These are phyloP conservation scores for Daedaleopsis sinensis DNA, from an alignment of 768 basidiomycete species.

Conservation along the genomic window DNA sequence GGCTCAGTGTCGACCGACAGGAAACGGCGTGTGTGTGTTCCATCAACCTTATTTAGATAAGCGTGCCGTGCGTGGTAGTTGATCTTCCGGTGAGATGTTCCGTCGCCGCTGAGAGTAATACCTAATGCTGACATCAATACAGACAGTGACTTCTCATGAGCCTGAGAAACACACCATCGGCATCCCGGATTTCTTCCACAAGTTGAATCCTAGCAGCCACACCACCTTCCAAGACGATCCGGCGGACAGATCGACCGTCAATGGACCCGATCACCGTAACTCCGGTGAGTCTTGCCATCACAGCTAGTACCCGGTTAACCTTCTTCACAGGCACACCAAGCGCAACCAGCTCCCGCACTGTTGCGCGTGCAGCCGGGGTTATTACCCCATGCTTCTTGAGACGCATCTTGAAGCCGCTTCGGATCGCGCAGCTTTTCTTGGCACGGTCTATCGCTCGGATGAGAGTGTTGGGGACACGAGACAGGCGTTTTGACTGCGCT, in stretches of 20 bases:
- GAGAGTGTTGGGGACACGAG: too few relatives aligned
- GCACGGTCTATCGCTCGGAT: too few relatives aligned
- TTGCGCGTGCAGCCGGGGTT: not conserved
- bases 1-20: slow-evolving; percentile 22
- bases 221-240: not conserved
- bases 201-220: not conserved
- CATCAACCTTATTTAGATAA: not conserved
- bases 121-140: not conserved
- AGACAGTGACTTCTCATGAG: not conserved
- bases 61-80: slow-evolving; percentile 2
- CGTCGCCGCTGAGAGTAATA: slow-evolving; percentile 10
- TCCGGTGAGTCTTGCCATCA: not conserved
- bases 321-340: not conserved
- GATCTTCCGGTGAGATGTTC: slow-evolving; percentile 3
- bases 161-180: not conserved
- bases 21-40: slow-evolving; percentile 8
- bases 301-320: not conserved
- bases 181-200: not conserved
- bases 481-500: too few relatives aligned
- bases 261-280: not conserved
- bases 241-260: not conserved
- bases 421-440: too few relatives aligned
- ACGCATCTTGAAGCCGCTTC: too few relatives aligned
- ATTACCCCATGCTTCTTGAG: not conserved
- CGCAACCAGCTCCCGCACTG: not conserved